Evolutionary conservation across 148 eudicot species (phyloP).

Genomic region (Tetragonia tetragonoides): DNA sequence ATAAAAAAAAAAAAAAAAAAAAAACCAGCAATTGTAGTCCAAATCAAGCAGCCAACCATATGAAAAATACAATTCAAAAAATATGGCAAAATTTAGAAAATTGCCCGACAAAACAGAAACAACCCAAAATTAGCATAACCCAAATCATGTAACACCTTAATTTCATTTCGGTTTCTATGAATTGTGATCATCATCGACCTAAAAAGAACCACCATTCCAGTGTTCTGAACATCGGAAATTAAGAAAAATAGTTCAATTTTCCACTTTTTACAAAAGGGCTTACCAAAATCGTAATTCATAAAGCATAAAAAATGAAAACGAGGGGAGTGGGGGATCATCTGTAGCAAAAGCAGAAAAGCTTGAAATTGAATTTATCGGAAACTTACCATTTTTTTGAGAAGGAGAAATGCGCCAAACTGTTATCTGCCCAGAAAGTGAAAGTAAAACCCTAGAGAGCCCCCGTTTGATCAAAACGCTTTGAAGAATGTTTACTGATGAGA

Average conservation of each 20-base stretch:
- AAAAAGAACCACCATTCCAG: neutral
- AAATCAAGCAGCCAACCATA: neutral
- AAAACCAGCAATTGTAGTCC: neutral
- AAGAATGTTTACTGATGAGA: neutral
- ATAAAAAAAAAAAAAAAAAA: neutral
- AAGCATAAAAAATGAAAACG: neutral
- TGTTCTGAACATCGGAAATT: neutral
- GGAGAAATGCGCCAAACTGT: neutral
- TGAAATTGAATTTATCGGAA: neutral
- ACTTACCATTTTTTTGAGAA: constrained; percentile 5
- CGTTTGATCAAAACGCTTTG: constrained; percentile 5
- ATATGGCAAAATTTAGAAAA: neutral
- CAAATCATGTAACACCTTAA: neutral
- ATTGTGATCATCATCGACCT: neutral
- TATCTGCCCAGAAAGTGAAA: neutral
- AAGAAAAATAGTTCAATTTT: neutral
- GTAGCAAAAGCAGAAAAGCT: neutral
- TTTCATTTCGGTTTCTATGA: neutral
- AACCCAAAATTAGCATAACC: neutral
- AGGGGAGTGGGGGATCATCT: neutral
- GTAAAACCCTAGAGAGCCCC: constrained; percentile 1
- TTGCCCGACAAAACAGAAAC: neutral
- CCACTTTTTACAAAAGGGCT: neutral
- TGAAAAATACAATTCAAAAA: neutral
- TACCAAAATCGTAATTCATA: neutral